Evolutionary conservation across 2,329 filamentous ascomycete genomes (phyloP).

Genomic region (Trichophyton mentagrophytes): DNA sequence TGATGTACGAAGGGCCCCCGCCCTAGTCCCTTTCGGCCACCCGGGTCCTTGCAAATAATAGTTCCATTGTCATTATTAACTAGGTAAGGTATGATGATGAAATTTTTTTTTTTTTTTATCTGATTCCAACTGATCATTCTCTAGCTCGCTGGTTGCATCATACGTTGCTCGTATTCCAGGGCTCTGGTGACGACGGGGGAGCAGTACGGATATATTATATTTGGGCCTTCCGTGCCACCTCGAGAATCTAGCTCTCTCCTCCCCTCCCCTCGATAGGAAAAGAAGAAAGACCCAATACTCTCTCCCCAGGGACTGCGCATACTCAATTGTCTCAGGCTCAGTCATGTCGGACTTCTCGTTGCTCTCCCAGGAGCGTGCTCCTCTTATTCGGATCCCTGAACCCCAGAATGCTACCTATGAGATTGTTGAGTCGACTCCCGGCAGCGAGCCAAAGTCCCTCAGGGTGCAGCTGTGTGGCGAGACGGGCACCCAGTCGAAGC

Average conservation of each 20-base stretch:
- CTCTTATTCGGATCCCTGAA: constrained; percentile 15
- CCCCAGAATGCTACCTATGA: constrained; percentile 17
- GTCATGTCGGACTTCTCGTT: constrained; percentile 4
- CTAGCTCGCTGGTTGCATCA: not conserved
- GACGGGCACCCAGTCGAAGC: constrained; percentile 10
- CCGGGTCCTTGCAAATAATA: too few relatives aligned
- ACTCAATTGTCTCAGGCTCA: not conserved
- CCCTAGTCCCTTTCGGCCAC: too few relatives aligned
- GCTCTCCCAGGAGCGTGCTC: constrained; percentile 7
- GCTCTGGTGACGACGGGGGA: not conserved
- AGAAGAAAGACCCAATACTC: not conserved
- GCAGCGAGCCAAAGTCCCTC: constrained; percentile 8
- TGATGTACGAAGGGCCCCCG: too few relatives aligned
- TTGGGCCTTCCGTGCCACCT: not conserved
- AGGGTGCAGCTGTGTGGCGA: constrained; percentile 13
- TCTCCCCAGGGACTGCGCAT: not conserved
- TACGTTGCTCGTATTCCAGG: not conserved
- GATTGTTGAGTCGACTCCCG: constrained; percentile 9
- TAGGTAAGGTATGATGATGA: too few relatives aligned
- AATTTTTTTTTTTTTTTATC: too few relatives aligned
- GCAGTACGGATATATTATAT: not conserved
- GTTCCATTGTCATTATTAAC: too few relatives aligned
- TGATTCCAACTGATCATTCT: too few relatives aligned
- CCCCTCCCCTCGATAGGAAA: not conserved
- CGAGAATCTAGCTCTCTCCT: not conserved